Conservation (phyloP, 208 protist genomes). For the Phytomonas sp. region DNA sequence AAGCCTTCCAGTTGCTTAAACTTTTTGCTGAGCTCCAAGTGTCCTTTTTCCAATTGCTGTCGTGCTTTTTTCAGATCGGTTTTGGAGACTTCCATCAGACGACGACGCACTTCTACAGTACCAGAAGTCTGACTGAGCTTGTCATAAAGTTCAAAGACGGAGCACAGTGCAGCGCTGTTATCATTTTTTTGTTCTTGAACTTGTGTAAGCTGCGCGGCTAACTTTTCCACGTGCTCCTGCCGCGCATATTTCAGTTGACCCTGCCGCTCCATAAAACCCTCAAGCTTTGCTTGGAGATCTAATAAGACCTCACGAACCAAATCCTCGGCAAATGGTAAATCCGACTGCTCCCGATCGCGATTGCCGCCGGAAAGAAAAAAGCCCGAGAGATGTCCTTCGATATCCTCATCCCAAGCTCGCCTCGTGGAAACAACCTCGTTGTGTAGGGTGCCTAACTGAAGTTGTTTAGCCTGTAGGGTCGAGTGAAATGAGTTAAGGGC, state of each 20-base stretch:
- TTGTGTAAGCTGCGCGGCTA: background rate
- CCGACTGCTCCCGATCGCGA: background rate
- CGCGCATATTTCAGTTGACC: background rate
- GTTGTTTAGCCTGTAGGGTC: background rate
- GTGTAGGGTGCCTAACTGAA: background rate
- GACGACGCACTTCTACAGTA: background rate
- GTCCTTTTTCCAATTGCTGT: background rate
- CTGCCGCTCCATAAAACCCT: background rate
- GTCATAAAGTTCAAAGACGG: constrained; percentile 4
- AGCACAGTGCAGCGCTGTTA: background rate
- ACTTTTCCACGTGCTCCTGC: background rate
- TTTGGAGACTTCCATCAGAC: constrained; percentile 6
- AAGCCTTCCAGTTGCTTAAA: background rate
- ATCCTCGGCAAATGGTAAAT: background rate
- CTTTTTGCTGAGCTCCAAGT: background rate
- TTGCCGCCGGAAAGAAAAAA: background rate
- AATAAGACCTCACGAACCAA: background rate
- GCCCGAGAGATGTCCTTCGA: background rate
- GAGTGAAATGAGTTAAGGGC: background rate
- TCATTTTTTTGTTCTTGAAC: background rate
- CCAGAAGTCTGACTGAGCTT: background rate
- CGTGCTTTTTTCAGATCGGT: background rate
- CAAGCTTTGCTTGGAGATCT: background rate
- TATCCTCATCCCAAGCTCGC: constrained; percentile 1
- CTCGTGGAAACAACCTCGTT: background rate